Evolutionary conservation across 1,284 basidiomycete genomes (phyloP).

Genomic region (Ceratobasidium sp.): DNA sequence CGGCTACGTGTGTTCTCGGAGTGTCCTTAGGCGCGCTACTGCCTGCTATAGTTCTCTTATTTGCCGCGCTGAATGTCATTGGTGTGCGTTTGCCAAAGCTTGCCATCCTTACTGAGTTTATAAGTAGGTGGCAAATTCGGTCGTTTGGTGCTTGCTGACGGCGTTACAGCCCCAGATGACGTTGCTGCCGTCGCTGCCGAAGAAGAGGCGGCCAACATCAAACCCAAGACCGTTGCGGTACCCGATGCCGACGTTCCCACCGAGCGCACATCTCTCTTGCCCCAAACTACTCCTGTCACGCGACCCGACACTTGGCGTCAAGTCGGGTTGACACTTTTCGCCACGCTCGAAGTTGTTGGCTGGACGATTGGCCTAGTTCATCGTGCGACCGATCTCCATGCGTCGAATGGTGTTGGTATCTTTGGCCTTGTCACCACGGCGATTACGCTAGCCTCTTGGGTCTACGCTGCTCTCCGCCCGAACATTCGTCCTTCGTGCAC

Average conservation of each 20-base stretch:
- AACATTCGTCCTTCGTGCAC: constrained; percentile 36
- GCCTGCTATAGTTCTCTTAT: constrained; percentile 27
- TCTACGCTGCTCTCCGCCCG: constrained; percentile 42
- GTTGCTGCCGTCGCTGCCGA: constrained; percentile 38
- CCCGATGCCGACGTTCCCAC: constrained; percentile 42
- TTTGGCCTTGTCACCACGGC: constrained; percentile 14
- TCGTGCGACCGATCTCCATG: constrained; percentile 1
- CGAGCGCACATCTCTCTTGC: constrained; percentile 37
- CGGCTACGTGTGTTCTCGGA: constrained; percentile 40
- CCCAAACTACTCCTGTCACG: constrained; percentile 9
- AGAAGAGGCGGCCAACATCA: constrained; percentile 25
- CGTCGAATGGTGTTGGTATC: constrained; percentile 11
- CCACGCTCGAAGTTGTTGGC: constrained; percentile 22
- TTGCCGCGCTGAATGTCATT: constrained; percentile 12
- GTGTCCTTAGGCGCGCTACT: constrained; percentile 11
- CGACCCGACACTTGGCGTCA: constrained; percentile 43
- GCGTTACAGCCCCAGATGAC: constrained; percentile 29
- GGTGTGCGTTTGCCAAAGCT: constrained; percentile 30
- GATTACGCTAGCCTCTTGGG: constrained; percentile 39
- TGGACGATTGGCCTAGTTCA: constrained; percentile 11
- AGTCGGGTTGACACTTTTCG: constrained; percentile 20
- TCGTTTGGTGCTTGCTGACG: constrained; percentile 34
- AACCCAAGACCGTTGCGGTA: constrained; percentile 26
- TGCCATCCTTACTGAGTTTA: constrained; percentile 37
- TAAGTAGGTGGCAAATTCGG: constrained; percentile 23